phyloP scores from a whole-genome alignment of 306 rosid genomes.

The Oxytropis ochrocephala region DNA sequence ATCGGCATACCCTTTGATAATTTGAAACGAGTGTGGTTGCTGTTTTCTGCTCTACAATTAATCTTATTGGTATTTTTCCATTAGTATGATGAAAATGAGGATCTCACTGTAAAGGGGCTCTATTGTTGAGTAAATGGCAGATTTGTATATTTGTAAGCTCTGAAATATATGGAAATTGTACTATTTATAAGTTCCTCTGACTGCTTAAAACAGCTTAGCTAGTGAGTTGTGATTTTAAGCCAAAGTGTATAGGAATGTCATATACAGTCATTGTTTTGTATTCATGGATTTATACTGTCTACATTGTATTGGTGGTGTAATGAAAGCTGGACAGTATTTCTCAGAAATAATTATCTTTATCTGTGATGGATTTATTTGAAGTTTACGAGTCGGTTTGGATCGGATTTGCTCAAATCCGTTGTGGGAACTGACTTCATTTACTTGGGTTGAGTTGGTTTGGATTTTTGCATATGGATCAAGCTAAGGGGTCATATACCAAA shows the following conservation, averaged over 20 bases:
- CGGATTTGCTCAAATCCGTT: too few species aligned
- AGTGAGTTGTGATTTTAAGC: background rate
- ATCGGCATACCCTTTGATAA: conserved; percentile 27
- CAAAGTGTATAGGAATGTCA: background rate
- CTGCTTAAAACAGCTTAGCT: background rate
- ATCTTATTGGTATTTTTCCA: conserved; percentile 20
- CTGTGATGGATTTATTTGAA: background rate
- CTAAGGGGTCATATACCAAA: too few species aligned
- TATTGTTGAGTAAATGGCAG: conserved; percentile 19
- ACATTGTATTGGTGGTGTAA: background rate
- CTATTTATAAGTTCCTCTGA: background rate
- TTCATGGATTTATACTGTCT: background rate
- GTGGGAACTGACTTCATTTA: too few species aligned
- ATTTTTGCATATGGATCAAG: too few species aligned
- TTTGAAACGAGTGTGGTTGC: conserved; percentile 10
- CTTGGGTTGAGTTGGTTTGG: too few species aligned
- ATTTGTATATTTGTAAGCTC: conserved; percentile 22
- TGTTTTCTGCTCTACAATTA: conserved; percentile 13
- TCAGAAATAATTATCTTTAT: background rate
- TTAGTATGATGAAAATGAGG: conserved; percentile 12
- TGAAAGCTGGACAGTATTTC: background rate
- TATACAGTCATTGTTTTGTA: background rate
- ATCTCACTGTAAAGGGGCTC: conserved; percentile 20
- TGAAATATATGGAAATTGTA: conserved; percentile 3
- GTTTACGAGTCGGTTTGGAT: too few species aligned